phyloP scores from a whole-genome alignment of 2,329 filamentous ascomycete species.

The Exophiala calicioides region DNA sequence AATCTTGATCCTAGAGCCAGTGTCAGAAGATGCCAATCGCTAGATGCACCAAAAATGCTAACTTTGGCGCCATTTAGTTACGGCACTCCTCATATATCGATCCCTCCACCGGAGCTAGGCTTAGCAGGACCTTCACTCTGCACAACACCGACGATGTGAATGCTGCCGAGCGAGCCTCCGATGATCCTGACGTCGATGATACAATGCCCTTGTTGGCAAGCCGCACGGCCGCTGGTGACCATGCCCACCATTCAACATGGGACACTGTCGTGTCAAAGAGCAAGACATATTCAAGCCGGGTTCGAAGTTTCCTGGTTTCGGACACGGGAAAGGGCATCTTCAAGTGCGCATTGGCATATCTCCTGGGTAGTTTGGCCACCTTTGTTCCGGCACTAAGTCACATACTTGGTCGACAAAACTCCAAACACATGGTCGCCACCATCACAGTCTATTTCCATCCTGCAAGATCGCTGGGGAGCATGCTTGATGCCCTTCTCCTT shows the following conservation, averaged over 20 bases:
- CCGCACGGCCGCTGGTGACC: not conserved
- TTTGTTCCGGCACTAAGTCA: constrained; percentile 73
- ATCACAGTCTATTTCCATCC: constrained; percentile 95
- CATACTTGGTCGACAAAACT: constrained; percentile 79
- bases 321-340: constrained; percentile 76
- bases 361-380: constrained; percentile 81
- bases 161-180: constrained; percentile 17
- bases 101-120: constrained; percentile 80
- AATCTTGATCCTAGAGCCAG: constrained; percentile 22
- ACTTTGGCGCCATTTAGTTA: constrained; percentile 51
- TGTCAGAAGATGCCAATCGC: constrained; percentile 6
- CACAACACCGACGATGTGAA: constrained; percentile 53
- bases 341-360: constrained; percentile 88
- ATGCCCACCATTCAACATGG: not conserved
- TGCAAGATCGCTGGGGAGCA: constrained; percentile 79
- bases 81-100: constrained; percentile 85
- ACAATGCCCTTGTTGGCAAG: constrained; percentile 20
- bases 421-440: constrained; percentile 91
- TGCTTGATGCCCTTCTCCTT: constrained; percentile 80
- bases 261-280: constrained; percentile 22
- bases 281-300: constrained; percentile 39
- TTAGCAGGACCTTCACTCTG: constrained; percentile 76
- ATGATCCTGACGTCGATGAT: constrained; percentile 5
- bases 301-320: constrained; percentile 66
- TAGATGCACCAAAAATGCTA: not conserved